Conservation (phyloP, 2,329 filamentous ascomycete genomes). For the Neopestalotiopsis clavispora region DNA sequence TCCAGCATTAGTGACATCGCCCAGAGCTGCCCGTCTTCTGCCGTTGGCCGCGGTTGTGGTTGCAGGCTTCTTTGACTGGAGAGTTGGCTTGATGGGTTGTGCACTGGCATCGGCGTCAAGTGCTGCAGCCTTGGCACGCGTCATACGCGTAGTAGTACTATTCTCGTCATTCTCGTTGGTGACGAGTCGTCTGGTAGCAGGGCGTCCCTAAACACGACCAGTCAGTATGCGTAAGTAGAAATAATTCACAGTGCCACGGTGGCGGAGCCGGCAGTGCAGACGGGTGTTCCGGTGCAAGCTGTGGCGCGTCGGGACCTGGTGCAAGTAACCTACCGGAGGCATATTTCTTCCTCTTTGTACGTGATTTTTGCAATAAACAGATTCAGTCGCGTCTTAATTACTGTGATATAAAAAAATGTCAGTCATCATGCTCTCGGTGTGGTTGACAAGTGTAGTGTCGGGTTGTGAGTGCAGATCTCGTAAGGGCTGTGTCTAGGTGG, state of each 20-base stretch:
- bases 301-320: neutral
- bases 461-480: neutral
- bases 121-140: constrained; percentile 88
- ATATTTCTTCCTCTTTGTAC: constrained; percentile 18
- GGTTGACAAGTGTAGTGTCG: neutral
- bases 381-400: constrained; percentile 12
- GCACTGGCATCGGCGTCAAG: constrained; percentile 66
- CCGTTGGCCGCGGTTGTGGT: constrained; percentile 51
- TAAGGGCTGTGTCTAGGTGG: neutral
- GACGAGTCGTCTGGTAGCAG: constrained; percentile 69
- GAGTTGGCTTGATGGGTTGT: constrained; percentile 62
- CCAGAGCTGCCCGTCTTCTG: constrained; percentile 83
- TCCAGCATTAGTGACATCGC: constrained; percentile 93
- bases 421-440: neutral
- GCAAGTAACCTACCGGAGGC: constrained; percentile 20
- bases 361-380: constrained; percentile 17
- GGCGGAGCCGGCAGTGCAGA: neutral
- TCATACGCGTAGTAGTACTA: constrained; percentile 78
- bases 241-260: neutral
- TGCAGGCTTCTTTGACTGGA: constrained; percentile 72
- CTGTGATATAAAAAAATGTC: constrained; percentile 7
- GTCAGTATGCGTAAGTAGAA: constrained; percentile 14
- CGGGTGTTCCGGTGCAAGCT: neutral
- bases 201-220: constrained; percentile 58
- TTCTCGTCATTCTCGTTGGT: constrained; percentile 98